These are phyloP conservation scores for Jasminum sambac DNA, from an alignment of 257 asterid genomes.

Conservation along the genomic window DNA sequence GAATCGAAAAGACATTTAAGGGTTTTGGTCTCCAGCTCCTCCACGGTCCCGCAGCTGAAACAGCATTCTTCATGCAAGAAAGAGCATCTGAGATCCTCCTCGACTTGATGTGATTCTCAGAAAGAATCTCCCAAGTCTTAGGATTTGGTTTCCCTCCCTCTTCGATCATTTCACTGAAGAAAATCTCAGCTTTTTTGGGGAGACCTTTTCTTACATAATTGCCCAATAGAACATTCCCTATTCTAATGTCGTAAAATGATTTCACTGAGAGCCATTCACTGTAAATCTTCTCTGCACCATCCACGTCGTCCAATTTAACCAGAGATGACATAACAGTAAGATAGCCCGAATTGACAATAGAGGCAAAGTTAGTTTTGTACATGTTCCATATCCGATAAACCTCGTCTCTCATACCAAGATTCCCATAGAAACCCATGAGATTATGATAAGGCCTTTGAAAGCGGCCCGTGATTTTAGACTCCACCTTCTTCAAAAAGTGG, in stretches of 20 bases:
- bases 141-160: slow-evolving; percentile 77
- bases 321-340: slow-evolving; percentile 70
- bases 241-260: slow-evolving; percentile 61
- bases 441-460: slow-evolving; percentile 75
- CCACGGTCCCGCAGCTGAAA: slow-evolving; percentile 51
- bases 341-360: slow-evolving; percentile 67
- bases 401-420: slow-evolving; percentile 68
- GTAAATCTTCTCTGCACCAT: slow-evolving; percentile 70
- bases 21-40: slow-evolving; percentile 79
- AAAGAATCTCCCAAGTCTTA: slow-evolving; percentile 79
- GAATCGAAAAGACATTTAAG: slow-evolving; percentile 43
- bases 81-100: slow-evolving; percentile 62
- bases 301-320: slow-evolving; percentile 59
- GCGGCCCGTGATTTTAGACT: slow-evolving; percentile 61
- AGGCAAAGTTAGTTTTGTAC: slow-evolving; percentile 59
- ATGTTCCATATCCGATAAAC: slow-evolving; percentile 72
- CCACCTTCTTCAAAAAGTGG: slow-evolving; percentile 58
- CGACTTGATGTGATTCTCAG: slow-evolving; percentile 62
- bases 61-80: slow-evolving; percentile 72
- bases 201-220: slow-evolving; percentile 63
- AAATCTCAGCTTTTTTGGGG: slow-evolving; percentile 49
- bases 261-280: slow-evolving; percentile 77
- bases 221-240: slow-evolving; percentile 69
- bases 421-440: slow-evolving; percentile 74
- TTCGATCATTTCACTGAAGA: slow-evolving; percentile 63